Conservation (phyloP, 2,329 filamentous ascomycete genomes). For the Fusarium sp. region DNA sequence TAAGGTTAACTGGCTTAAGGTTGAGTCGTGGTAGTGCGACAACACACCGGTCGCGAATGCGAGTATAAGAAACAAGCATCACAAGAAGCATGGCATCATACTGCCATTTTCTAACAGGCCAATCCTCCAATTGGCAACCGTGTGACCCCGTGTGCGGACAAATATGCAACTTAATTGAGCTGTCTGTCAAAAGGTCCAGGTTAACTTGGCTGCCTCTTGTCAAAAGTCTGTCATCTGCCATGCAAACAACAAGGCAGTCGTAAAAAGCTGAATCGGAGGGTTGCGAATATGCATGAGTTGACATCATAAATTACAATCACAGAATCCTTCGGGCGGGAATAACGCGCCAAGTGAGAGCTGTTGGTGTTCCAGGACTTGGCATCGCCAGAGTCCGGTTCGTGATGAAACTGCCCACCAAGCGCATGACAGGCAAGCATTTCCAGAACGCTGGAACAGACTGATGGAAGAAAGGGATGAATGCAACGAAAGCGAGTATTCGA, state of each 20-base stretch:
- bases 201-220: neutral
- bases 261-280: neutral
- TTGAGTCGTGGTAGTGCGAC: neutral
- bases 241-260: neutral
- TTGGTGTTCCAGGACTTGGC: neutral
- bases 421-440: neutral
- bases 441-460: neutral
- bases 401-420: neutral
- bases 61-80: neutral
- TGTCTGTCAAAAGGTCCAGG: neutral
- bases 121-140: neutral
- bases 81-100: neutral
- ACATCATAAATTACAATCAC: neutral
- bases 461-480: too few species aligned
- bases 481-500: neutral
- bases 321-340: neutral
- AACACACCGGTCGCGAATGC: neutral
- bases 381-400: neutral
- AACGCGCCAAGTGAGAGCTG: neutral
- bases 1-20: neutral
- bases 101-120: fast-evolving
- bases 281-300: neutral
- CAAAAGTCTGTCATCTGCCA: neutral
- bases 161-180: neutral
- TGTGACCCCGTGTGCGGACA: neutral